A percentile compares a stretch with the other conserved stretches of the same genome.
These are phyloP conservation scores for Colletotrichum simmondsii DNA, from an alignment of 2,329 filamentous ascomycete species.

Conservation along the genomic window DNA sequence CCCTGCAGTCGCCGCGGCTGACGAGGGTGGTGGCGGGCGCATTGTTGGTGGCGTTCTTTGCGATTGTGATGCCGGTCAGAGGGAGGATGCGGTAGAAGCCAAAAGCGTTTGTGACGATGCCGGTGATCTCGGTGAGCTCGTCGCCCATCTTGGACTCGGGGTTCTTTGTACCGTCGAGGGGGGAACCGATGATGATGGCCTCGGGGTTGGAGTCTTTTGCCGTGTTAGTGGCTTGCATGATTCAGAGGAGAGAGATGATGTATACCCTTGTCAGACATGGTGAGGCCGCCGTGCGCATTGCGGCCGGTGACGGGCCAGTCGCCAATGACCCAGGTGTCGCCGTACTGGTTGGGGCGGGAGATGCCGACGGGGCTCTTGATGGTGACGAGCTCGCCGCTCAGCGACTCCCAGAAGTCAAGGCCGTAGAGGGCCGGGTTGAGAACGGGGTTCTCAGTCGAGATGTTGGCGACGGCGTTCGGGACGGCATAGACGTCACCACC, in stretches of 20 bases:
- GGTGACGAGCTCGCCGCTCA: conserved; percentile 75
- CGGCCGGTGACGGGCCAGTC: conserved; percentile 71
- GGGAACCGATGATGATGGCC: conserved; percentile 71
- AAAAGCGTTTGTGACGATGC: conserved; percentile 73
- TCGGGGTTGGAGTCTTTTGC: conserved; percentile 74
- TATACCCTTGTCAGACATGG: conserved; percentile 66
- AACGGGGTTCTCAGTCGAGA: conserved; percentile 69
- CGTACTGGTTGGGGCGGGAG: conserved; percentile 70
- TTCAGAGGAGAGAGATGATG: neutral
- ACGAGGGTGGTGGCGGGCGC: conserved; percentile 63
- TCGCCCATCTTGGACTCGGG: conserved; percentile 74
- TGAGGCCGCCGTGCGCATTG: conserved; percentile 73
- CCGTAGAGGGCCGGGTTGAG: conserved; percentile 72
- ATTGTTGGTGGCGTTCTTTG: conserved; percentile 55
- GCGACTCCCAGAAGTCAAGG: conserved; percentile 79
- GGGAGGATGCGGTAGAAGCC: conserved; percentile 78
- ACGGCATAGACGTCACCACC: conserved; percentile 72
- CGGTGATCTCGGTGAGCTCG: conserved; percentile 72
- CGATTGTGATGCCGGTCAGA: conserved; percentile 64
- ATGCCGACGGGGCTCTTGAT: conserved; percentile 67
- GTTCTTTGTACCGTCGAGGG: conserved; percentile 73
- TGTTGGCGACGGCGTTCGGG: conserved; percentile 68
- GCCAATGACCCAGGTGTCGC: conserved; percentile 77
- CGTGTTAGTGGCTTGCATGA: neutral
- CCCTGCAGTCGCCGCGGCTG: conserved; percentile 67